phyloP scores from a whole-genome alignment of 768 basidiomycete genomes.

The Fistulinella prunicolor region DNA sequence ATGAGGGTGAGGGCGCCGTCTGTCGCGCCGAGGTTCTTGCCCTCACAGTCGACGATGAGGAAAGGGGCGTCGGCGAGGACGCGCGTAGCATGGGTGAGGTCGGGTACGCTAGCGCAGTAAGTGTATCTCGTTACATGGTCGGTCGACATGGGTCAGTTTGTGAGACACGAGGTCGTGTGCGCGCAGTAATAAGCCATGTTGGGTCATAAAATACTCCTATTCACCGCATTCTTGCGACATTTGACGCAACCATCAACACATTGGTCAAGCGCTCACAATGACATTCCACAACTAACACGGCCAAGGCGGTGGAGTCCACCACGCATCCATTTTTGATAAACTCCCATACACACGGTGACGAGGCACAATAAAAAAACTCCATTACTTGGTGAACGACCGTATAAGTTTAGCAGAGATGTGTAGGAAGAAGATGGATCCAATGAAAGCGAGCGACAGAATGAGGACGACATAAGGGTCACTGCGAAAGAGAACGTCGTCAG shows the following conservation, averaged over 20 bases:
- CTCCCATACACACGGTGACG: too few species aligned
- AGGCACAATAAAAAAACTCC: constrained; percentile 2
- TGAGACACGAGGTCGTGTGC: too few species aligned
- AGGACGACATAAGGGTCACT: constrained; percentile 98
- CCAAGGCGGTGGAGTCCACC: too few species aligned
- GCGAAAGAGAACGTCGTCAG: too few species aligned
- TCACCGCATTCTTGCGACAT: background rate
- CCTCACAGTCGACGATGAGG: constrained; percentile 42
- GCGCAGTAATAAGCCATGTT: too few species aligned
- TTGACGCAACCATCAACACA: too few species aligned
- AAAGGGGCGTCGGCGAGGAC: constrained; percentile 22
- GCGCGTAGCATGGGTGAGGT: constrained; percentile 18
- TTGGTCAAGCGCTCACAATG: too few species aligned
- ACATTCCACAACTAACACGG: too few species aligned
- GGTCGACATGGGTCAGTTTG: background rate
- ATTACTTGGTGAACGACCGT: constrained; percentile 81
- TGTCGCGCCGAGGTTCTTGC: constrained; percentile 30
- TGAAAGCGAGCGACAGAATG: constrained; percentile 93
- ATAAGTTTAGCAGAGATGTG: constrained; percentile 96
- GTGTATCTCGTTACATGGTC: constrained; percentile 9
- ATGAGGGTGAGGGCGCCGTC: constrained; percentile 36
- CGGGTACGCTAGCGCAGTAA: constrained; percentile 13
- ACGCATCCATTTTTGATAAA: too few species aligned
- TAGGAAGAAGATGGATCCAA: constrained; percentile 98
- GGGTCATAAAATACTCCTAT: too few species aligned